Base-by-base conservation (phyloP, 2,329 filamentous ascomycete genomes). In the Epichloe hybrida region DNA sequence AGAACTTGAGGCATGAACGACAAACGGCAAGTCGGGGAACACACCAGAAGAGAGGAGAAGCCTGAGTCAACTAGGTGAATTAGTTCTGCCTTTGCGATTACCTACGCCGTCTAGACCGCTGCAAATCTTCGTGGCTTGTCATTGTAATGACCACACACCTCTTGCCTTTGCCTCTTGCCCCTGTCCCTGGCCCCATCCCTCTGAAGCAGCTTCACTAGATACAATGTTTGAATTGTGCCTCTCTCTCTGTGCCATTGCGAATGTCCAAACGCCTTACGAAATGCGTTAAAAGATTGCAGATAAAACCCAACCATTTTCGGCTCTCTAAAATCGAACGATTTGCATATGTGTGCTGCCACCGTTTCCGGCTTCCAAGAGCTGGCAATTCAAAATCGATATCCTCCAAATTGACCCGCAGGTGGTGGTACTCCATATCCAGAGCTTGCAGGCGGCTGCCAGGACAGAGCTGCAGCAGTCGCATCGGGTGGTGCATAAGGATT, bases 371-470 rank as follows among this genome's bases (percentile, higher is more conserved):
- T 23, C 27, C 20, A 27, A 17, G 17, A 23, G 13, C 15, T 36
- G 27, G 21, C 21, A 8, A 13, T 34, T 58, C 52, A 67, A 52
- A 63, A 69, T 36, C 63, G 61, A 52, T 66, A 68, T 21, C 64
- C 62, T 47, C 64, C 65, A 53, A 63, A 69, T 48, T 68, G 64
- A n/a, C 65, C 65, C 3, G 60, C 55, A 34, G 62, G 59, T 13
- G 63, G 51, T 4, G 54, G 61, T 41, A 61, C 61, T 39, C 61
- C 61, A 23, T 66, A 69, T 21, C 55, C 62, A 49, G 58, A 55
- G 35, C 60, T 56, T 8, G 57, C 56, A 20, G 61, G 59, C 7
- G 62, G 57, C 64, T 66, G 69, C 52, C 52, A 54, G 35, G 49
- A 49, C 15, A 57, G 55, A 17, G 57, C 49, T 11, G 56, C 55